A percentile compares a stretch with the other conserved stretches of the same genome.
Evolutionary conservation across 352 stramenopile genomes (phyloP).

Genomic region (Phytophthora pistaciae): DNA sequence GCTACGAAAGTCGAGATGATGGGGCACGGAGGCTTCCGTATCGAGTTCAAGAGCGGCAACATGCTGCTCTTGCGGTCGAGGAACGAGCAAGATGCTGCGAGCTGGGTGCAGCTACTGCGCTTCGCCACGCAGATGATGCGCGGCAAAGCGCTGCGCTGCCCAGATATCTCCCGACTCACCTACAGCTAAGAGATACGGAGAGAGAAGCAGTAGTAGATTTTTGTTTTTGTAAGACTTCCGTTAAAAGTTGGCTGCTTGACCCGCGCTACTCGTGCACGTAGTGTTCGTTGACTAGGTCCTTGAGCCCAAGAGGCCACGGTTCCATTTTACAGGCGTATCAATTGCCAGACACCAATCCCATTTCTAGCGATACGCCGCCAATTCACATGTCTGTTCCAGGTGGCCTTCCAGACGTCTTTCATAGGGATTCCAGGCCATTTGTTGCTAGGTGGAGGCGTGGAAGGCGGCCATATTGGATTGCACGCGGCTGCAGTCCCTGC

Average conservation of each 20-base stretch:
- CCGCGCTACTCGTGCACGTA: background rate
- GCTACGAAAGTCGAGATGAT: slow-evolving; percentile 70
- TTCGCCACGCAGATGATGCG: slow-evolving; percentile 50
- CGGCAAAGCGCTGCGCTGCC: slow-evolving; percentile 19
- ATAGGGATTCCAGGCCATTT: background rate
- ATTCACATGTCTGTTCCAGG: background rate
- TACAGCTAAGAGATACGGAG: slow-evolving; percentile 22
- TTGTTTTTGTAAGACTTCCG: slow-evolving; percentile 1
- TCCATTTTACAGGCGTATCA: background rate
- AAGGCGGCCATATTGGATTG: background rate
- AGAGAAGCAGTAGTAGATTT: slow-evolving; percentile 4
- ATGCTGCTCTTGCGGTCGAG: slow-evolving; percentile 70
- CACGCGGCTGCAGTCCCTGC: background rate
- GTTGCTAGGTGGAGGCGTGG: background rate
- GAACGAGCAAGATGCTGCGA: slow-evolving; percentile 51
- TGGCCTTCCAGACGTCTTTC: background rate
- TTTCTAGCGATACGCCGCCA: no score
- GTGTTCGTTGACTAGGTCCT: background rate
- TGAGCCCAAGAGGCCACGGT: no score
- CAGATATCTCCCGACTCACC: slow-evolving; percentile 30
- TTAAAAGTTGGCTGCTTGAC: background rate
- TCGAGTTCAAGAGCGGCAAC: slow-evolving; percentile 55
- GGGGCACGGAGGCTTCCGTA: slow-evolving; percentile 67
- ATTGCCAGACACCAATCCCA: background rate
- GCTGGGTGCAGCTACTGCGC: slow-evolving; percentile 73